Evolutionary conservation across 495 filamentous ascomycete genomes (phyloP), one percentile per base, ranked within the genome.

Genomic region (Aspergillus homomorphus): DNA sequence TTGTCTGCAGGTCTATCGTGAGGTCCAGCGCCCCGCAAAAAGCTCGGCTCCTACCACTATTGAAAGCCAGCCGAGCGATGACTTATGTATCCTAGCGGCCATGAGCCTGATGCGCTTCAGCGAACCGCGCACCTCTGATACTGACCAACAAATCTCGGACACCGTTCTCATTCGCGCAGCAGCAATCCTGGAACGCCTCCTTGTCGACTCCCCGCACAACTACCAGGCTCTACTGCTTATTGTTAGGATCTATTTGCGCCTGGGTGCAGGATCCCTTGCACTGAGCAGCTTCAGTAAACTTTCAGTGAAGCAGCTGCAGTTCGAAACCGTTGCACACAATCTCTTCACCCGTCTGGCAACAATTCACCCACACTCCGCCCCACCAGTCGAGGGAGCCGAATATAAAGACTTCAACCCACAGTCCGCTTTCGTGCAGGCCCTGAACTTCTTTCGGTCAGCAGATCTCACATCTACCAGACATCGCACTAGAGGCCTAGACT

Each of bases 221-320:
- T 86, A 85, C 59, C 75, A 84, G 61, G 80, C 79, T 4, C 62
- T 84, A 18, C 69, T 86, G 30, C 68, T 84, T 22, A 69, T 86
- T 41, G 75, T 83, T 3, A 75, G 83, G 12, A 64, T 84, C 26
- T 84, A 84, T 60, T 70, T 81, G 28, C 69, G 77, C 42, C 55
- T 87, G 14, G 84, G 84, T 8, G 78, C 78, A 45, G 76, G 76
- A 16, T 81, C 80, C 5, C 72, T 80, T 12, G 83, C 84, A 3
- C 60, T 85, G 61, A 75, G 70, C 30, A 73, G 72, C 6, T 86
- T 85, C 58, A 73, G 74, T 54, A 79, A 75, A 43, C 71, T 87
- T 18, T 82, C 81, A 19, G 77, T 87, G 52, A 87, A 87, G 59
- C 82, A 87, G 45, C 66, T 86, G 24, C 84, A 87, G 62, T 79